Evolutionary conservation across 2,329 filamentous ascomycete species (phyloP), one percentile per base, ranked within the genome.

Genomic region (Fusarium dlaminii): DNA sequence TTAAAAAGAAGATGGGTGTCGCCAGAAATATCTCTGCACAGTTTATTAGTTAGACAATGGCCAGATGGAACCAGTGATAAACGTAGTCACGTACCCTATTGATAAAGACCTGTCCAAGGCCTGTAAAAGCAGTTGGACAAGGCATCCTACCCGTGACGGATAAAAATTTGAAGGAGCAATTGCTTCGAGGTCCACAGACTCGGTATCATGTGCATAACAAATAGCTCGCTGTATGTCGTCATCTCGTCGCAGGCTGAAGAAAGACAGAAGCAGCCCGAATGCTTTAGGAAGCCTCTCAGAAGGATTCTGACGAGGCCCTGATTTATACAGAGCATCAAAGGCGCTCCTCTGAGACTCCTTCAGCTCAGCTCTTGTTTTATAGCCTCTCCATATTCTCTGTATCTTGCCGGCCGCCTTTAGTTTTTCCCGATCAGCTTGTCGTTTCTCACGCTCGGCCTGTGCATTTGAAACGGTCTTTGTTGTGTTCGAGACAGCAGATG

Each of bases 381-480:
- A 89, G 20, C 95, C 95, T 81, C 96, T 90, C 95, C 95, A 98
- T 82, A 89, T 86, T 74, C 90, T 89, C 81, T 98, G 96, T 74
- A 98, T 90, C 56, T 85, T 88, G 75, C 89, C 91, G 20, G 90
- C 90, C 9, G 95, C 94, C 78, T 91, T 92, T 56, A 95, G 83
- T 67, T 91, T 90, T 55, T 94, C 91, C 76, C 95, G 89, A 79
- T 98, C 95, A 57, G 90, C 90, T 77, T 98, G 94, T 75, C 96
- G 90, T 76, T 91, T 89, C 73, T 92, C 87, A 36, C 96, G 91
- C 77, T 98, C 95, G 76, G 95, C 94, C 79, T 98, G 94, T 34
- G 96, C 96, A 77, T 94, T 91, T 49, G 92, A 93, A 34, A 98
- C 89, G 3, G 95, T 92, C 78, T 92, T 92, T 77, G 94, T 93